phyloP scores from a whole-genome alignment of 2,329 filamentous ascomycete genomes.

The Nigrograna mackinnonii region DNA sequence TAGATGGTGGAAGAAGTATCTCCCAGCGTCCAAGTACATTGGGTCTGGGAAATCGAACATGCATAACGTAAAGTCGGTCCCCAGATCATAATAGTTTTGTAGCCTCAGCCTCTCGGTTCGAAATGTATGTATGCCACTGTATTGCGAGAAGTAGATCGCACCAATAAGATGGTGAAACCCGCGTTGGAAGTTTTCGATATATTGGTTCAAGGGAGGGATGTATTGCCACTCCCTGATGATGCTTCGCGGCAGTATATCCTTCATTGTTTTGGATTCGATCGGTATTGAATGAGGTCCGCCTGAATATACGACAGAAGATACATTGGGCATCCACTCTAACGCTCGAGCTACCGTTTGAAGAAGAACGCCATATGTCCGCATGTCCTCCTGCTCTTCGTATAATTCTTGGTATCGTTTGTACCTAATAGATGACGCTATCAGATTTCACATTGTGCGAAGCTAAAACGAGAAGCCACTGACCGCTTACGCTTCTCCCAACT shows the following conservation, averaged over 20 bases:
- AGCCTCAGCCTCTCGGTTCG: too few species aligned
- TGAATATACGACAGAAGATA: slow-evolving; percentile 28
- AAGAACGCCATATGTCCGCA: slow-evolving; percentile 22
- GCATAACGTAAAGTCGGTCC: slow-evolving; percentile 16
- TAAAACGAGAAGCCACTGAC: neutral
- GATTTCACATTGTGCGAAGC: too few species aligned
- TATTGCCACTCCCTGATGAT: neutral
- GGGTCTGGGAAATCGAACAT: slow-evolving; percentile 20
- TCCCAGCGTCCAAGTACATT: slow-evolving; percentile 19
- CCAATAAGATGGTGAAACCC: slow-evolving; percentile 32
- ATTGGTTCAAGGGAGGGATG: neutral
- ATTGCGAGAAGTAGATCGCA: slow-evolving; percentile 22
- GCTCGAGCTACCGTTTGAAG: slow-evolving; percentile 24
- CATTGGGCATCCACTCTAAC: slow-evolving; percentile 25
- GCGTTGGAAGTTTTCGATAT: slow-evolving; percentile 11
- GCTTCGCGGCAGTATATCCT: slow-evolving; percentile 21
- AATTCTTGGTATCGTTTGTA: slow-evolving; percentile 27
- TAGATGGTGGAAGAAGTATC: slow-evolving; percentile 23
- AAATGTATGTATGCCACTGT: slow-evolving; percentile 25
- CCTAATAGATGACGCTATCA: too few species aligned
- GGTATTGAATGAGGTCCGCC: slow-evolving; percentile 23
- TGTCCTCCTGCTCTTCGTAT: slow-evolving; percentile 29
- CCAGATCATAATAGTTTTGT: too few species aligned
- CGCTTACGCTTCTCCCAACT: slow-evolving; percentile 15
- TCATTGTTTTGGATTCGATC: slow-evolving; percentile 18